These are phyloP conservation scores for Amaranthus tricolor DNA, from an alignment of 179 eudicot species.

Conservation along the genomic window DNA sequence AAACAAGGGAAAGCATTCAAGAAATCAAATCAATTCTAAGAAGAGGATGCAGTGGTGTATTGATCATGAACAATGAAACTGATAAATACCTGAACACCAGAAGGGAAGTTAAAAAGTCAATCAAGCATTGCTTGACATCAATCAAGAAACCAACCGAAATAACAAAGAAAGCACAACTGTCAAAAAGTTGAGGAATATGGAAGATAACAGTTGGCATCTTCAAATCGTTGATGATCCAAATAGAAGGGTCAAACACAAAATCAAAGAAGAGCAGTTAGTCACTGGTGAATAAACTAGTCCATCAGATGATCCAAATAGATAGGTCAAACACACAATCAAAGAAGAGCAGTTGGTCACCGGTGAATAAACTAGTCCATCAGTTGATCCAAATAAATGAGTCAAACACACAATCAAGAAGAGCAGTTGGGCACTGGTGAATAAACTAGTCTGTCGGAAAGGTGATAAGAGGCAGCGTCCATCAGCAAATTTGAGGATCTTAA, in stretches of 20 bases:
- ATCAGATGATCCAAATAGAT: conserved; percentile 7
- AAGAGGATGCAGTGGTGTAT: conserved; percentile 26
- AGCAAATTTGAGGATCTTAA: conserved; percentile 31
- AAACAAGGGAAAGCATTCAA: conserved; percentile 24
- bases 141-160: conserved; percentile 1
- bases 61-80: conserved; percentile 12
- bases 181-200: conserved; percentile 26
- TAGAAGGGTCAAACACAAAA: conserved; percentile 22
- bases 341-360: conserved; percentile 29
- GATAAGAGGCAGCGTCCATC: background rate
- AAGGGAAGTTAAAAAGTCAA: too few species aligned
- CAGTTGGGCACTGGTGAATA: conserved; percentile 32
- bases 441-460: conserved; percentile 13
- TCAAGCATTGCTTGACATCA: too few species aligned
- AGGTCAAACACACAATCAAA: conserved; percentile 28
- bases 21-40: conserved; percentile 27
- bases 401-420: conserved; percentile 26
- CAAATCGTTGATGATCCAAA: conserved; percentile 27
- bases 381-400: conserved; percentile 13
- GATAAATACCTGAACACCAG: conserved; percentile 19
- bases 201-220: conserved; percentile 15
- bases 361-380: conserved; percentile 23
- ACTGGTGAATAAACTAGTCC: conserved; percentile 25
- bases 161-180: background rate
- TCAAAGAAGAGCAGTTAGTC: conserved; percentile 32